phyloP scores from a whole-genome alignment of 441 rosid genomes.

The Cnidoscolus chayamansa region DNA sequence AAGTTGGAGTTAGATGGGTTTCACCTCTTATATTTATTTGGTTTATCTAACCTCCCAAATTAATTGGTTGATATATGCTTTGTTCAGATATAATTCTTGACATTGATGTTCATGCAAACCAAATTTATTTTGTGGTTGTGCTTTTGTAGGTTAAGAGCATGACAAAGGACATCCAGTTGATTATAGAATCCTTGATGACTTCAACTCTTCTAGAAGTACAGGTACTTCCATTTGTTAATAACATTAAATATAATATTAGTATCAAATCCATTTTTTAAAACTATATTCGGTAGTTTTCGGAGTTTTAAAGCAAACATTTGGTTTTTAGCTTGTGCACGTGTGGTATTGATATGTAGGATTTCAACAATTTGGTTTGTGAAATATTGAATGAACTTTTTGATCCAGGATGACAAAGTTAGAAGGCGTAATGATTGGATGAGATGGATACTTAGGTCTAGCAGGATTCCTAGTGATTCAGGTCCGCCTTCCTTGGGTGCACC shows the following conservation, averaged over 20 bases:
- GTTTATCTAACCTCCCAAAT: background rate
- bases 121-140: slow-evolving; percentile 18
- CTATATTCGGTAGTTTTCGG: background rate
- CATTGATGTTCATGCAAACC: background rate
- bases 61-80: background rate
- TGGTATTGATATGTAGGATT: background rate
- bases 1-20: background rate
- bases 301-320: background rate
- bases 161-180: slow-evolving; percentile 52
- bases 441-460: slow-evolving; percentile 37
- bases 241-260: background rate
- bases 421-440: slow-evolving; percentile 56
- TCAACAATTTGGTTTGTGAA: slow-evolving; percentile 1
- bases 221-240: slow-evolving; percentile 35
- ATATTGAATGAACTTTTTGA: background rate
- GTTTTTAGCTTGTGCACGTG: background rate
- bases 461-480: slow-evolving; percentile 27
- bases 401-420: slow-evolving; percentile 65
- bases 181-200: slow-evolving; percentile 57
- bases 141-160: slow-evolving; percentile 52
- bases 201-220: slow-evolving; percentile 61
- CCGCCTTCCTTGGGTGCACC: slow-evolving; percentile 22
- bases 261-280: background rate
- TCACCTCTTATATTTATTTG: no score
- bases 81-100: background rate